A percentile compares a stretch with the other conserved stretches of the same genome.
phyloP scores from a whole-genome alignment of 164 flowering plant species.

The Macadamia integrifolia region DNA sequence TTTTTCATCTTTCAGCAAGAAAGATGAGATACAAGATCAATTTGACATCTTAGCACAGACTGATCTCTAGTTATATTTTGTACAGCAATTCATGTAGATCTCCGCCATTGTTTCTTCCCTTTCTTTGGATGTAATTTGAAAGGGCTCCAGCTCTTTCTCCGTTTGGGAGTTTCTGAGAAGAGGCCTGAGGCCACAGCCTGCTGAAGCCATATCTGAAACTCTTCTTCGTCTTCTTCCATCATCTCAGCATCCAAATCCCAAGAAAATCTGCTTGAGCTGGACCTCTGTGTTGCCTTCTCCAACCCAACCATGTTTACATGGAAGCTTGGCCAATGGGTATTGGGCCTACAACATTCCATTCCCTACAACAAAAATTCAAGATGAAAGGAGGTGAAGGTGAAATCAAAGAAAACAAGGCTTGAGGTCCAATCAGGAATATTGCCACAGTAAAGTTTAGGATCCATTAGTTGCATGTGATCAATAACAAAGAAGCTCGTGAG shows the following conservation, averaged over 20 bases:
- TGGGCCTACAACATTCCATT: constrained; percentile 93
- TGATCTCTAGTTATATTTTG: not conserved
- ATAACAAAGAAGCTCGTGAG: no score
- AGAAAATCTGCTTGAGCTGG: constrained; percentile 65
- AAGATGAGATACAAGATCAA: not conserved
- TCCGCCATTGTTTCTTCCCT: constrained; percentile 73
- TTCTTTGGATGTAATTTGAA: constrained; percentile 69
- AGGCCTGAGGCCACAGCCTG: constrained; percentile 92
- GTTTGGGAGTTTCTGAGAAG: constrained; percentile 81
- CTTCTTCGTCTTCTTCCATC: constrained; percentile 82
- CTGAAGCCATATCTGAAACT: constrained; percentile 90
- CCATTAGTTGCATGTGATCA: no score
- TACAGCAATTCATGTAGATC: constrained; percentile 25
- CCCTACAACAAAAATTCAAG: constrained; percentile 40
- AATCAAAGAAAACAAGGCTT: no score
- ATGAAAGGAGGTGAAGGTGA: not conserved
- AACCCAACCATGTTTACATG: constrained; percentile 98
- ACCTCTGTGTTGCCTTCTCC: constrained; percentile 64
- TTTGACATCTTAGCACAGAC: not conserved
- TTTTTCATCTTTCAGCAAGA: not conserved
- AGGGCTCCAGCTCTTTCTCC: constrained; percentile 94
- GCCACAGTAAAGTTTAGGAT: no score
- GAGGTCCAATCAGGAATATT: no score
- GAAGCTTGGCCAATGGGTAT: constrained; percentile 94
- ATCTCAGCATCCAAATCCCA: constrained; percentile 94